These are phyloP conservation scores for Phaeoacremonium minimum DNA, from an alignment of 2,329 filamentous ascomycete species.

Conservation along the genomic window DNA sequence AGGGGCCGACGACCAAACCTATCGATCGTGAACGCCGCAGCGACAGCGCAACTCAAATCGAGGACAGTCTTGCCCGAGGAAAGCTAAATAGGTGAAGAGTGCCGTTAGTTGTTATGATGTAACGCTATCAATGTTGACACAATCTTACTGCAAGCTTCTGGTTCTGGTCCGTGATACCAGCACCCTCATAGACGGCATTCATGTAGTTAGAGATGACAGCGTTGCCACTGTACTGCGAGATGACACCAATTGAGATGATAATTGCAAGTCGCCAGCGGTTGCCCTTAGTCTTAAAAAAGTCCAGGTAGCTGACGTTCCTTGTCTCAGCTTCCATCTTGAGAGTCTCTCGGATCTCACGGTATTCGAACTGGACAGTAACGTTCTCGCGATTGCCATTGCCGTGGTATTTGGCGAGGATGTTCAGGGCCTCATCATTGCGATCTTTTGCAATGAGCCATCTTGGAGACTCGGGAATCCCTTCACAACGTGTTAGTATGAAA, in stretches of 20 bases:
- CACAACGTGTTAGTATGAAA: neutral
- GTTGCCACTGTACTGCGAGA: constrained; percentile 66
- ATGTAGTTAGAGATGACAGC: constrained; percentile 65
- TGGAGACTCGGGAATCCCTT: constrained; percentile 58
- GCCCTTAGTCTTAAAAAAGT: constrained; percentile 58
- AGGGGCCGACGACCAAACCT: constrained; percentile 47
- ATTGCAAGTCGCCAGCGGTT: constrained; percentile 62
- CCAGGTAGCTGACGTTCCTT: constrained; percentile 46
- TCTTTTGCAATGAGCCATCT: constrained; percentile 63
- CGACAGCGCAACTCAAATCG: constrained; percentile 52
- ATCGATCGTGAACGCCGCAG: constrained; percentile 45
- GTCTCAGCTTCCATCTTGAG: constrained; percentile 52
- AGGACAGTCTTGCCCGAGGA: constrained; percentile 56
- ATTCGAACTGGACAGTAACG: constrained; percentile 61
- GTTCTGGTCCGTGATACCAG: constrained; percentile 53
- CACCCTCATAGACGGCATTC: constrained; percentile 55
- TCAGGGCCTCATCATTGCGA: constrained; percentile 51
- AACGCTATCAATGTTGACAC: too few species aligned
- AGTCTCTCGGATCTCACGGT: constrained; percentile 61
- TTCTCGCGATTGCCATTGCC: constrained; percentile 54
- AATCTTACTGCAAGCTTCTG: constrained; percentile 49
- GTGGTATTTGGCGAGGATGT: constrained; percentile 57
- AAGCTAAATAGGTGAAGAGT: too few species aligned
- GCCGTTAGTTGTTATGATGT: too few species aligned
- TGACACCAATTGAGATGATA: constrained; percentile 58